Conservation (phyloP, 2,329 filamentous ascomycete genomes). For the Triangularia verruculosa region DNA sequence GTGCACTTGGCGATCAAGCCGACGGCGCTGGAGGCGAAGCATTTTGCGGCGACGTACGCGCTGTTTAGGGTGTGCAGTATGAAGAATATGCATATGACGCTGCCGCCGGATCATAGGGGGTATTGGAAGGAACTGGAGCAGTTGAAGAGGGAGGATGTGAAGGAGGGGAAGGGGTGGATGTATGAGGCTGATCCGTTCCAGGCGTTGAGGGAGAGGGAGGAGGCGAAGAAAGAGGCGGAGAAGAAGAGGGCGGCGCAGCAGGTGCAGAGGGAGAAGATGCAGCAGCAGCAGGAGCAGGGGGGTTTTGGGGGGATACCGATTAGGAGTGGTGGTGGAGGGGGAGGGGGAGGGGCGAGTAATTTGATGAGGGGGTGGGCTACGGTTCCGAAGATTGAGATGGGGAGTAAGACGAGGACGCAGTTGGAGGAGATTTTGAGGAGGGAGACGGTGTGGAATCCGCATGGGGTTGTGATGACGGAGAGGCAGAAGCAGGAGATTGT, state of each 20-base stretch:
- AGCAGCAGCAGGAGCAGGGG: conserved; percentile 48
- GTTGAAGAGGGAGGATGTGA: conserved; percentile 77
- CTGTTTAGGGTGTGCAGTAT: conserved; percentile 91
- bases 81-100: conserved; percentile 91
- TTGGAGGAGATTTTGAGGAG: conserved; percentile 77
- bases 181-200: conserved; percentile 95
- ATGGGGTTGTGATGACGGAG: conserved; percentile 63
- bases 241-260: conserved; percentile 79
- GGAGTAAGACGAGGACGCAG: conserved; percentile 71
- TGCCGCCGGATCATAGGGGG: conserved; percentile 84
- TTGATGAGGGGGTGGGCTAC: conserved; percentile 74
- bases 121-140: conserved; percentile 89
- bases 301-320: conserved; percentile 55
- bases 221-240: conserved; percentile 69
- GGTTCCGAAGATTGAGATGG: conserved; percentile 91
- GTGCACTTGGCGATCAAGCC: conserved; percentile 72
- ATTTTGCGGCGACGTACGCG: conserved; percentile 89
- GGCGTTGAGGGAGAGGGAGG: conserved; percentile 73
- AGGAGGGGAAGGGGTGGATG: conserved; percentile 79
- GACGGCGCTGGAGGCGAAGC: conserved; percentile 83
- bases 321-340: conserved; percentile 43
- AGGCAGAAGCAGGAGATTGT: conserved; percentile 58
- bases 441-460: conserved; percentile 83
- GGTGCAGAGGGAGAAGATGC: conserved; percentile 65
- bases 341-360: conserved; percentile 38